Evolutionary conservation across 164 flowering plant genomes (phyloP).

Genomic region (Protea cynaroides): DNA sequence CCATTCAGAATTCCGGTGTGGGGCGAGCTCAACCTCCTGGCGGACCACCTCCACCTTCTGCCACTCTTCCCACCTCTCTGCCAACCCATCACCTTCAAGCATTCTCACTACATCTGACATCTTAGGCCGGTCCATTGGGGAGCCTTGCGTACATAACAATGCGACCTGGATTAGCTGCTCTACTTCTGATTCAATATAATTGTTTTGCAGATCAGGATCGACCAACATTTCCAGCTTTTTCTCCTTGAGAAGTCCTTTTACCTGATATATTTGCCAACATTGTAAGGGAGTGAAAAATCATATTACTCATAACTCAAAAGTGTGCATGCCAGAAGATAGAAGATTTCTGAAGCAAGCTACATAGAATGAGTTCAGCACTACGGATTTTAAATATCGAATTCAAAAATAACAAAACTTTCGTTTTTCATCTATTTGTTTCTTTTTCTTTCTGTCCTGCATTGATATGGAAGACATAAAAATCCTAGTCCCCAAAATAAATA

Average conservation of each 20-base stretch:
- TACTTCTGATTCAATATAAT: slow-evolving; percentile 75
- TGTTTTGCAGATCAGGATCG: slow-evolving; percentile 74
- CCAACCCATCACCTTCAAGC: slow-evolving; percentile 96
- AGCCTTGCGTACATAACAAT: slow-evolving; percentile 78
- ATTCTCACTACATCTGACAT: slow-evolving; percentile 96
- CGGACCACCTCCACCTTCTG: slow-evolving; percentile 84
- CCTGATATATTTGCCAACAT: slow-evolving; percentile 36
- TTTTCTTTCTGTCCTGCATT: too few species aligned
- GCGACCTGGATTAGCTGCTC: slow-evolving; percentile 94
- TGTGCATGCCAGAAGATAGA: too few species aligned
- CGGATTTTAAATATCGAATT: too few species aligned
- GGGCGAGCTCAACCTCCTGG: slow-evolving; percentile 59
- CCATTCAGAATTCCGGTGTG: slow-evolving; percentile 68
- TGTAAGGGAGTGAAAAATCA: not conserved
- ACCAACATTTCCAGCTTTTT: slow-evolving; percentile 79
- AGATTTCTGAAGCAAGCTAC: too few species aligned
- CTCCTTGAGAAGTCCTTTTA: slow-evolving; percentile 87
- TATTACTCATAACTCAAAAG: too few species aligned
- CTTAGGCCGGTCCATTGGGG: slow-evolving; percentile 86
- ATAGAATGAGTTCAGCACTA: too few species aligned
- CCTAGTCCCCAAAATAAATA: too few species aligned
- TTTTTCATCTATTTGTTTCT: too few species aligned
- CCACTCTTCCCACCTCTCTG: slow-evolving; percentile 98
- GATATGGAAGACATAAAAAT: too few species aligned
- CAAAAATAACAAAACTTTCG: too few species aligned